A percentile compares a stretch with the other conserved stretches of the same genome.
Conservation (phyloP, 495 filamentous ascomycete species). For the Halenospora varia region DNA sequence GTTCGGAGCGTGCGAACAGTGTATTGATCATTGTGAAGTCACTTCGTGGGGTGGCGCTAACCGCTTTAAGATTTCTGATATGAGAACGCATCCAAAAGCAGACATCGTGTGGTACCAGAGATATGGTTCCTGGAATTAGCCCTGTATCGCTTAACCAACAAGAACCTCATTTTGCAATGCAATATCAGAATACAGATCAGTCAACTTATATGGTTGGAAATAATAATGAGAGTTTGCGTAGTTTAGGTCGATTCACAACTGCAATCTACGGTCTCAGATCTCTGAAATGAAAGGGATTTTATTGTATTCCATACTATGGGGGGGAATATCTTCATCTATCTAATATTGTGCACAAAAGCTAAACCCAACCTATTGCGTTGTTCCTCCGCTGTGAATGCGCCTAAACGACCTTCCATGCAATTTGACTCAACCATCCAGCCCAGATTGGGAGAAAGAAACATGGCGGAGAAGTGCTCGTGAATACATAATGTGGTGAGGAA, state of each 20-base stretch:
- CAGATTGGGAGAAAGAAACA: constrained; percentile 9
- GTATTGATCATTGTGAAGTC: neutral
- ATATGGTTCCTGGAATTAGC: no score
- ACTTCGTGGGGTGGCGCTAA: neutral
- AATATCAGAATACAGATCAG: no score
- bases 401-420: constrained; percentile 32
- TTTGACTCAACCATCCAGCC: constrained; percentile 22
- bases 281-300: no score
- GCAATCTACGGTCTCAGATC: no score
- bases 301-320: neutral
- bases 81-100: no score
- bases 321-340: constrained; percentile 9
- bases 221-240: no score
- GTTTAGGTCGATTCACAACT: no score
- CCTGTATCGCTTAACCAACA: no score
- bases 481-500: constrained; percentile 24
- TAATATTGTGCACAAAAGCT: constrained; percentile 10
- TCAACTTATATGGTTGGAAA: no score
- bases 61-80: neutral
- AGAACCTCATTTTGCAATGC: no score
- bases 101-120: no score
- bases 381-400: constrained; percentile 20
- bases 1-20: neutral
- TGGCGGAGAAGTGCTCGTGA: constrained; percentile 6
- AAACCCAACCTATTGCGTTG: constrained; percentile 8